These are phyloP conservation scores for Debaryomyces fabryi DNA, from an alignment of 1,139 yeast species.

Conservation along the genomic window DNA sequence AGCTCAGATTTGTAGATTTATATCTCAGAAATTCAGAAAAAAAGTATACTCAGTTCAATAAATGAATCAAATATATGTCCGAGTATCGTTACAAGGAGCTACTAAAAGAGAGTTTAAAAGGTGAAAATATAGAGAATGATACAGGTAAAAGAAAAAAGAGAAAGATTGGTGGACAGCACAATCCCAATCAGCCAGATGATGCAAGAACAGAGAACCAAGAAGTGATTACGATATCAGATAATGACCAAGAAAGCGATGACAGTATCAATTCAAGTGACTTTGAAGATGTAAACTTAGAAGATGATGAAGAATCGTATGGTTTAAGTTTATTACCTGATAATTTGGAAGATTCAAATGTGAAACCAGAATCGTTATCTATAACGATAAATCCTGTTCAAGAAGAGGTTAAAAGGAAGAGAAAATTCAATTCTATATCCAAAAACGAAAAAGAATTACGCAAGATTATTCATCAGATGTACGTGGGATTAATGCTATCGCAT, in stretches of 20 bases:
- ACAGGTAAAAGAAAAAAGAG: slow-evolving; percentile 7
- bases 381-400: slow-evolving; percentile 15
- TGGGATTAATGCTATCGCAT: slow-evolving; percentile 63
- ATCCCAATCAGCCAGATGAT: neutral
- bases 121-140: neutral
- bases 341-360: slow-evolving; percentile 16
- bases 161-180: slow-evolving; percentile 3
- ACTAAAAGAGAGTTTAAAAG: slow-evolving; percentile 3
- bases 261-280: slow-evolving; percentile 31
- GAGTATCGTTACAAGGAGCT: slow-evolving; percentile 13
- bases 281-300: slow-evolving; percentile 32
- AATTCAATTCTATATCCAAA: slow-evolving; percentile 43
- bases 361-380: slow-evolving; percentile 22
- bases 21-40: neutral
- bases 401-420: slow-evolving; percentile 20
- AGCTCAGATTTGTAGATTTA: neutral
- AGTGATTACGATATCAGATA: slow-evolving; percentile 10
- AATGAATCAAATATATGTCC: slow-evolving; percentile 8
- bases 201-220: neutral
- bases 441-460: slow-evolving; percentile 58
- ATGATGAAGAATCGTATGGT: slow-evolving; percentile 15
- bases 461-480: slow-evolving; percentile 59
- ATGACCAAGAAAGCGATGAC: slow-evolving; percentile 20
- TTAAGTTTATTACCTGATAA: slow-evolving; percentile 28
- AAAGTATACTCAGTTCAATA: neutral